Percentiles rank a stretch among this genome's conserved stretches.
These are phyloP conservation scores for Dendrobium officinale DNA, from an alignment of 106 monocot genomes.

Conservation along the genomic window DNA sequence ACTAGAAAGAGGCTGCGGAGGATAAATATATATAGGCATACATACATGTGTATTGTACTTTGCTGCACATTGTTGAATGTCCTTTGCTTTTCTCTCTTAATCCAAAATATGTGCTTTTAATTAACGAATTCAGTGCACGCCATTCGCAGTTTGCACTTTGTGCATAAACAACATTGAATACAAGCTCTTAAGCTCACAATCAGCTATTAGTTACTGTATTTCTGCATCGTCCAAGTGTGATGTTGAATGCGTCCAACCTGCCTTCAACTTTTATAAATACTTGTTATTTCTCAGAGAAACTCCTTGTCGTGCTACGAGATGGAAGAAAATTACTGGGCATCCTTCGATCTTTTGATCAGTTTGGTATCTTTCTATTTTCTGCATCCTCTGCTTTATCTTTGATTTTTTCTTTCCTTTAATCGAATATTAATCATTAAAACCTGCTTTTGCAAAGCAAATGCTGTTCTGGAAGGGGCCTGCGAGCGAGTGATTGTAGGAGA, in stretches of 20 bases:
- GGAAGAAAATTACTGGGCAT: slow-evolving; percentile 92
- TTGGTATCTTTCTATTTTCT: slow-evolving; percentile 44
- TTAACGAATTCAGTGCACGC: background rate
- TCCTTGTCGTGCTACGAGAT: slow-evolving; percentile 84
- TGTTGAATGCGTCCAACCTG: background rate
- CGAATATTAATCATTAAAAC: background rate
- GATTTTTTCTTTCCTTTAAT: background rate
- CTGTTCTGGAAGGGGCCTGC: slow-evolving; percentile 90
- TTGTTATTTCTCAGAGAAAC: slow-evolving; percentile 57
- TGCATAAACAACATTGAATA: background rate
- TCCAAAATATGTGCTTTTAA: background rate
- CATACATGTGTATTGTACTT: background rate
- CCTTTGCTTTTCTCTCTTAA: background rate
- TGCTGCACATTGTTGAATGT: background rate
- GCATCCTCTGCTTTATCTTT: background rate
- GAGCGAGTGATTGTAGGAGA: slow-evolving; percentile 91
- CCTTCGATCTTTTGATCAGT: slow-evolving; percentile 97
- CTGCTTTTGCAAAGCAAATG: slow-evolving; percentile 59
- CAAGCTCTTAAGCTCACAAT: background rate
- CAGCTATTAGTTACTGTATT: background rate
- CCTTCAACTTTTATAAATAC: background rate
- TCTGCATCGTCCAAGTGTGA: background rate
- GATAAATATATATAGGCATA: no score
- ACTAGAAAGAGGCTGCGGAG: no score
- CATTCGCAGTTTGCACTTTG: background rate